Evolutionary conservation across 2,329 filamentous ascomycete species (phyloP).

Genomic region (Penicillium paneum): DNA sequence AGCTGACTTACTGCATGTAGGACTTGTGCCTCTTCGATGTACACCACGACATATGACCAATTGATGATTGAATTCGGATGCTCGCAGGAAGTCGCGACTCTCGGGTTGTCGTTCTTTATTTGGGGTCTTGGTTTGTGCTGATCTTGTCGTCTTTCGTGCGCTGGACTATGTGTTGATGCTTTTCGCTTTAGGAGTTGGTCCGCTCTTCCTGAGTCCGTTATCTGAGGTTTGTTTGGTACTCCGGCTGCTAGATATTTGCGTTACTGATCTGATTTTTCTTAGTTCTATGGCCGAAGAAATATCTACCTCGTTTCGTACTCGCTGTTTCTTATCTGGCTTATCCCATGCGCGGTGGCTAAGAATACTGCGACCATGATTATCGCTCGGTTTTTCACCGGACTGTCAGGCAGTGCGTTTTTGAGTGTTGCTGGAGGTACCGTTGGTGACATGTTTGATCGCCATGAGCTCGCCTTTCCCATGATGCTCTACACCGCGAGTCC

Average conservation of each 20-base stretch:
- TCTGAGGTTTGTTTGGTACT: conserved; percentile 49
- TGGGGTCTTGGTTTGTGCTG: conserved; percentile 62
- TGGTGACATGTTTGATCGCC: conserved; percentile 69
- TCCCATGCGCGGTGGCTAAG: conserved; percentile 75
- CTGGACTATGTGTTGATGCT: conserved; percentile 9
- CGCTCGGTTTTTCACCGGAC: conserved; percentile 64
- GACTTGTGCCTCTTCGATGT: conserved; percentile 83
- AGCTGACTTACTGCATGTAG: conserved; percentile 41
- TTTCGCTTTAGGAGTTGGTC: conserved; percentile 50
- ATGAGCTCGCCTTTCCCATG: conserved; percentile 76
- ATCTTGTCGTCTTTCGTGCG: neutral
- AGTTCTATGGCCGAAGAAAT: conserved; percentile 77
- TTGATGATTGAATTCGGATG: conserved; percentile 71
- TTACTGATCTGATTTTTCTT: conserved; percentile 6
- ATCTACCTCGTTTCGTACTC: conserved; percentile 75
- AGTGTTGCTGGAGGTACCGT: conserved; percentile 80
- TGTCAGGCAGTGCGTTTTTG: conserved; percentile 52
- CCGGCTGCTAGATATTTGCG: neutral
- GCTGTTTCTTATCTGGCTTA: conserved; percentile 73
- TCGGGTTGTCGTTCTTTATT: conserved; percentile 81
- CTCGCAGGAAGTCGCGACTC: conserved; percentile 68
- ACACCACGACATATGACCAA: conserved; percentile 77
- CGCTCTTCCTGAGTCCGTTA: conserved; percentile 61
- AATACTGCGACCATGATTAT: conserved; percentile 81
- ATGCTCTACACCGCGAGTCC: conserved; percentile 67